Percentiles rank a stretch among this genome's conserved stretches.
Conservation (phyloP, 192 early-diverging fungal genomes). For the Coemansia sp. region DNA sequence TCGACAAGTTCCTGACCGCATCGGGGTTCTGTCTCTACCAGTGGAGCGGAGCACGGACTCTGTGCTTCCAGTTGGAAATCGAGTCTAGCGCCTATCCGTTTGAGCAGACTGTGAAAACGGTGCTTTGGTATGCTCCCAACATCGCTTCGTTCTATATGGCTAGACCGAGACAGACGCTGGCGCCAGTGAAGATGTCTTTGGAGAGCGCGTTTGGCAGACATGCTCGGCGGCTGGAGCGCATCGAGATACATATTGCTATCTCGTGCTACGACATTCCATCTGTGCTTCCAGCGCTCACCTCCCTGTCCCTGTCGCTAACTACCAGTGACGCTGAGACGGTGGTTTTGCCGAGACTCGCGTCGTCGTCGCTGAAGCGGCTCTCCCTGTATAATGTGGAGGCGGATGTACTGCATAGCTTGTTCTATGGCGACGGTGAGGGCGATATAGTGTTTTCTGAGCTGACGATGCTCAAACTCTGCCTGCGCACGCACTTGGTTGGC, state of each 20-base stretch:
- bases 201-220: conserved; percentile 13
- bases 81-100: conserved; percentile 2
- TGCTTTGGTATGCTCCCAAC: conserved; percentile 23
- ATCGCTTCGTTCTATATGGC: conserved; percentile 18
- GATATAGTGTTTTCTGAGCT: conserved; percentile 24
- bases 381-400: conserved; percentile 22
- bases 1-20: conserved; percentile 7
- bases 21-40: conserved; percentile 8
- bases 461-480: conserved; percentile 14
- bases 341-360: conserved; percentile 15
- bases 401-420: conserved; percentile 11
- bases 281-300: conserved; percentile 15
- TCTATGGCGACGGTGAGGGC: conserved; percentile 7
- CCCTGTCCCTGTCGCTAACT: conserved; percentile 18
- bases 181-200: conserved; percentile 10
- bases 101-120: conserved; percentile 11
- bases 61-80: conserved; percentile 25
- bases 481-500: conserved; percentile 15
- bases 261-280: conserved; percentile 16
- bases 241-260: conserved; percentile 28
- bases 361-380: conserved; percentile 18
- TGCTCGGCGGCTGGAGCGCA: conserved; percentile 9
- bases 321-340: conserved; percentile 8
- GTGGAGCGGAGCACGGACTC: conserved; percentile 19
- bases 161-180: background rate